Percentiles rank a stretch among this genome's conserved stretches.
Evolutionary conservation across 495 filamentous ascomycete genomes (phyloP).

Genomic region (Extremus antarcticus): DNA sequence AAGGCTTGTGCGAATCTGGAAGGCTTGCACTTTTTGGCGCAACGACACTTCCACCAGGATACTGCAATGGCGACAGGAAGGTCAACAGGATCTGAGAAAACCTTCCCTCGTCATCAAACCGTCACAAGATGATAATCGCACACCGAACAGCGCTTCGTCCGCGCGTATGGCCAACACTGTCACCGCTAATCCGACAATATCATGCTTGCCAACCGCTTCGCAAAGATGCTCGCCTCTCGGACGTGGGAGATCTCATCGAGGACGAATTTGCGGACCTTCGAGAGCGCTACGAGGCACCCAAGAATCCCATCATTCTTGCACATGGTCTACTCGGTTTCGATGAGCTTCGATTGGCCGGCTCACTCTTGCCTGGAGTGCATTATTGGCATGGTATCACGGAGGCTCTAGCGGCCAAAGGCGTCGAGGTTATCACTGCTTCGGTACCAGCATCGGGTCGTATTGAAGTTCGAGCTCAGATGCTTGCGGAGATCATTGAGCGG

Average conservation of each 20-base stretch:
- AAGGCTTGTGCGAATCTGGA: too few species aligned
- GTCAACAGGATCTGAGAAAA: too few species aligned
- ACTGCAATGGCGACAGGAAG: too few species aligned
- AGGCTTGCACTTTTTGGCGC: too few species aligned
- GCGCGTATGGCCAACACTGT: not conserved
- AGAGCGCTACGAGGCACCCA: slow-evolving; percentile 46
- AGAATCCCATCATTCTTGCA: slow-evolving; percentile 68
- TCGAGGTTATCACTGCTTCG: slow-evolving; percentile 69
- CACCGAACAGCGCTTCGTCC: not conserved
- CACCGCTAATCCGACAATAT: not conserved
- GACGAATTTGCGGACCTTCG: slow-evolving; percentile 68
- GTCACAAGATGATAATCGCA: not conserved
- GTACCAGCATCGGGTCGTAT: slow-evolving; percentile 75
- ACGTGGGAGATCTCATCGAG: slow-evolving; percentile 56
- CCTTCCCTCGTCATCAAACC: too few species aligned
- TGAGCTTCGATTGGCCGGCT: slow-evolving; percentile 62
- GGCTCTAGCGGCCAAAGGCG: slow-evolving; percentile 56
- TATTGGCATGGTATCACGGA: slow-evolving; percentile 92
- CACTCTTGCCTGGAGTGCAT: slow-evolving; percentile 60
- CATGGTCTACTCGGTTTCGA: slow-evolving; percentile 91
- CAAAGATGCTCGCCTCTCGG: slow-evolving; percentile 48
- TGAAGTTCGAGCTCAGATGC: slow-evolving; percentile 58
- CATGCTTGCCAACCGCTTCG: not conserved
- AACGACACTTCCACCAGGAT: too few species aligned
- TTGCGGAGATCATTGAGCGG: slow-evolving; percentile 51